Percentiles rank a stretch among this genome's conserved stretches.
Conservation (phyloP, 495 filamentous ascomycete species). For the Penicillium parvum region DNA sequence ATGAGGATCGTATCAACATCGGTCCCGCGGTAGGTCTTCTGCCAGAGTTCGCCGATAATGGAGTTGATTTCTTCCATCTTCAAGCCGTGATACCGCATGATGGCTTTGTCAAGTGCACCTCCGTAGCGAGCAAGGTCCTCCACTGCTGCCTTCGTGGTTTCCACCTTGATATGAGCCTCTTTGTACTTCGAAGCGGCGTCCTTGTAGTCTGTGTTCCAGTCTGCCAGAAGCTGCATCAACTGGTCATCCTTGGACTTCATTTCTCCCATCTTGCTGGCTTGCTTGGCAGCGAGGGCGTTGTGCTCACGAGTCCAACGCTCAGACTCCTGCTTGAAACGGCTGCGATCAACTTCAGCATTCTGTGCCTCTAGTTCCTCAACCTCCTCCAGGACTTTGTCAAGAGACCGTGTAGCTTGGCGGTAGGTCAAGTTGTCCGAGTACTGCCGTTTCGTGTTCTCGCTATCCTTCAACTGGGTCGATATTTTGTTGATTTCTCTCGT, state of each 20-base stretch:
- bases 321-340: slow-evolving; percentile 66
- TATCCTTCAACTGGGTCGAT: slow-evolving; percentile 69
- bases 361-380: slow-evolving; percentile 73
- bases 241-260: slow-evolving; percentile 81
- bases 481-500: slow-evolving; percentile 70
- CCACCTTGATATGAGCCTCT: slow-evolving; percentile 83
- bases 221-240: slow-evolving; percentile 59
- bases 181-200: slow-evolving; percentile 78
- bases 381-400: slow-evolving; percentile 61
- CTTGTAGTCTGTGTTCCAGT: slow-evolving; percentile 85
- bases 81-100: slow-evolving; percentile 90
- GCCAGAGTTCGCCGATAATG: slow-evolving; percentile 93
- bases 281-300: slow-evolving; percentile 56
- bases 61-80: slow-evolving; percentile 99
- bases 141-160: slow-evolving; percentile 87
- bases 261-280: slow-evolving; percentile 61
- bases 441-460: slow-evolving; percentile 70
- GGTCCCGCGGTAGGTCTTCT: slow-evolving; percentile 92
- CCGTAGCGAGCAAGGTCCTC: slow-evolving; percentile 82
- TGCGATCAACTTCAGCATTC: slow-evolving; percentile 76
- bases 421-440: slow-evolving; percentile 85
- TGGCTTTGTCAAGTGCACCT: slow-evolving; percentile 81
- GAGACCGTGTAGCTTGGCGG: slow-evolving; percentile 63
- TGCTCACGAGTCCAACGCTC: slow-evolving; percentile 56
- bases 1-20: slow-evolving; percentile 97